These are phyloP conservation scores for Mycena metata DNA, from an alignment of 768 basidiomycete species.

Conservation along the genomic window DNA sequence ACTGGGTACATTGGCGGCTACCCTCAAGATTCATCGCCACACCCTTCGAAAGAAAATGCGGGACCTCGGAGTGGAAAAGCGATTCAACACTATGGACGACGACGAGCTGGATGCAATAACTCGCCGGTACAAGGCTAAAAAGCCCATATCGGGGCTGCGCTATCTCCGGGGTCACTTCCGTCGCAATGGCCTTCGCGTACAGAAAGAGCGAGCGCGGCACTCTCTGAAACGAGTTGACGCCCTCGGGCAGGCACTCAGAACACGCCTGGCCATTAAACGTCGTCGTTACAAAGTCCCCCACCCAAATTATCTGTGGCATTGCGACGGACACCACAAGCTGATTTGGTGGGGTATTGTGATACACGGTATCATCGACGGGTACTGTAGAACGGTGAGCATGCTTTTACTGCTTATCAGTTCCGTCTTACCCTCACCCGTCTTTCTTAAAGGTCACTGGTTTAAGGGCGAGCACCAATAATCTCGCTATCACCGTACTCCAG, in stretches of 20 bases:
- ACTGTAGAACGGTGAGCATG: no score
- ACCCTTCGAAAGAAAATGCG: no score
- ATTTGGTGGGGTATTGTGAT: no score
- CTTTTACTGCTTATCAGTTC: no score
- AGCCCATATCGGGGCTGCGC: constrained; percentile 2
- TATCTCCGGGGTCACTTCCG: constrained; percentile 6
- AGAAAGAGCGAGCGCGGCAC: constrained; percentile 5
- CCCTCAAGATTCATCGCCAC: no score
- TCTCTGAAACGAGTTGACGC: constrained; percentile 10
- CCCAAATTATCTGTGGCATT: background rate
- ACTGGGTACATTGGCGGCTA: no score
- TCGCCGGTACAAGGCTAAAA: constrained; percentile 4
- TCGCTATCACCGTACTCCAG: no score
- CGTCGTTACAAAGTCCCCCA: constrained; percentile 1
- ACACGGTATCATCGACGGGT: no score
- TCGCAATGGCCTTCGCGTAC: background rate
- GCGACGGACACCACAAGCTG: no score
- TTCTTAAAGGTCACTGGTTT: no score
- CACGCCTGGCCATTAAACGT: background rate
- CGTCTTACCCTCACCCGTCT: no score
- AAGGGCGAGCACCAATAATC: no score
- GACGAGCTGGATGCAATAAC: background rate
- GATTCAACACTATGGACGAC: background rate
- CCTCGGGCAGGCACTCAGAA: background rate
- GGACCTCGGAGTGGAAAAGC: background rate